Base-by-base conservation (phyloP, 495 filamentous ascomycete species). In the Aspergillus nanangensis region DNA sequence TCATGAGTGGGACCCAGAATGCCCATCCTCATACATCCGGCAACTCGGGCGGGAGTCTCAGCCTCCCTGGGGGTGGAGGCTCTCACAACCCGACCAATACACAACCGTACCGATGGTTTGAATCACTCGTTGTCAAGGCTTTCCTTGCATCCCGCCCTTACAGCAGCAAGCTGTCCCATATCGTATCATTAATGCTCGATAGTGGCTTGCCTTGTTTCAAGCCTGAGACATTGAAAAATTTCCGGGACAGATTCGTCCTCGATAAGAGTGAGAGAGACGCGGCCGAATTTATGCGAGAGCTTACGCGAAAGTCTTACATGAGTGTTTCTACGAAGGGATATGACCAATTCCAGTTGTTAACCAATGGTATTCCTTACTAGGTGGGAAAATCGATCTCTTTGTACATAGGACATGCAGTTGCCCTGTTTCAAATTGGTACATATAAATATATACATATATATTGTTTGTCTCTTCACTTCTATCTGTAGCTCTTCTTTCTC, bases 131-230 rank as follows among this genome's bases (percentile, higher is more conserved):
- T 57, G 79, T 97, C 57, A 99, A 99, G 72, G 82, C 90, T 5
- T 99, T 96, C 75, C 72, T 99, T 27, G 94, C 92, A 8, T 86
- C 82, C n/a, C 77, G 94, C 2, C 90, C 84, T 44, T 86, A 96
- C 62, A 79, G 80, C 33, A 84, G 89, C 52, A 90, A 95, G 70
- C 73, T 99, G 34, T 78, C 81, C 33, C 86, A 95, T 59, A 85
- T 96, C 53, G 90, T 99, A 13, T 70, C 88, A 25, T 72, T 95
- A 49, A 99, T 99, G 94, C 80, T 97, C 63, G 93, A 96, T 53
- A 93, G 87, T 58, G 93, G 93, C 31, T 66, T 99, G 56, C 94
- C 94, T 1, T 99, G 94, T 66, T 99, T 99, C 78, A 99, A 97
- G 64, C 91, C 93, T 0, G 89, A 96, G 60, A 95, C 89, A 0